Conservation (phyloP, 2,329 filamentous ascomycete species). For the Phialemonium atrogriseum region DNA sequence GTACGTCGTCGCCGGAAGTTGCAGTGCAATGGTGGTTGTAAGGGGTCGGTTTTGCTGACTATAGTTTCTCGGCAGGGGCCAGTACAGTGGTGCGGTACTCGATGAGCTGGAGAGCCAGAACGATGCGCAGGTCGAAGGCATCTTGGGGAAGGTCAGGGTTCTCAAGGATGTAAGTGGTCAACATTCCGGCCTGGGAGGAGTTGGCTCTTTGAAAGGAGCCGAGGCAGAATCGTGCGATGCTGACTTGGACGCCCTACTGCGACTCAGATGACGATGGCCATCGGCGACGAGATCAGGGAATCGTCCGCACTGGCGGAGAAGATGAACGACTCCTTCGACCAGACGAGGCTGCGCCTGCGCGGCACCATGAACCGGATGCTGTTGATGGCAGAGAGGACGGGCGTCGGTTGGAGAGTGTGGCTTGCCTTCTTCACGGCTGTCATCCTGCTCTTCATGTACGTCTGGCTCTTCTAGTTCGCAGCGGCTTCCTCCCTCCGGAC, state of each 20-base stretch:
- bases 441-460: slow-evolving; percentile 76
- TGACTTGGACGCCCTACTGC: too few relatives aligned
- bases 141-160: slow-evolving; percentile 80
- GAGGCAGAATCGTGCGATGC: not conserved
- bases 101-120: slow-evolving; percentile 95
- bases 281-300: slow-evolving; percentile 91
- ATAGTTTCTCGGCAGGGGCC: too few relatives aligned
- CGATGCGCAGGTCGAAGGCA: slow-evolving; percentile 81
- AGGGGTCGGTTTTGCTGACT: too few relatives aligned
- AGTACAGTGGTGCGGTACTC: slow-evolving; percentile 87
- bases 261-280: slow-evolving; percentile 73
- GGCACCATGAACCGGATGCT: slow-evolving; percentile 98
- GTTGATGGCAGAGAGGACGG: slow-evolving; percentile 86
- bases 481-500: not conserved
- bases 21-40: too few relatives aligned
- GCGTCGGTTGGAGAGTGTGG: slow-evolving; percentile 96
- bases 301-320: slow-evolving; percentile 82
- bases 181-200: too few relatives aligned
- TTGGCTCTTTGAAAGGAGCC: not conserved
- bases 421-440: slow-evolving; percentile 80
- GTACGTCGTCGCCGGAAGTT: slow-evolving; percentile 41
- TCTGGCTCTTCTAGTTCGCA: slow-evolving; percentile 68
- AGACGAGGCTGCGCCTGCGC: slow-evolving; percentile 67
- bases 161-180: slow-evolving; percentile 70
- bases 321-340: slow-evolving; percentile 93